A percentile compares a stretch with the other conserved stretches of the same genome.
These are phyloP conservation scores for Aspergillus arachidicola DNA, from an alignment of 2,329 filamentous ascomycete species.

Conservation along the genomic window DNA sequence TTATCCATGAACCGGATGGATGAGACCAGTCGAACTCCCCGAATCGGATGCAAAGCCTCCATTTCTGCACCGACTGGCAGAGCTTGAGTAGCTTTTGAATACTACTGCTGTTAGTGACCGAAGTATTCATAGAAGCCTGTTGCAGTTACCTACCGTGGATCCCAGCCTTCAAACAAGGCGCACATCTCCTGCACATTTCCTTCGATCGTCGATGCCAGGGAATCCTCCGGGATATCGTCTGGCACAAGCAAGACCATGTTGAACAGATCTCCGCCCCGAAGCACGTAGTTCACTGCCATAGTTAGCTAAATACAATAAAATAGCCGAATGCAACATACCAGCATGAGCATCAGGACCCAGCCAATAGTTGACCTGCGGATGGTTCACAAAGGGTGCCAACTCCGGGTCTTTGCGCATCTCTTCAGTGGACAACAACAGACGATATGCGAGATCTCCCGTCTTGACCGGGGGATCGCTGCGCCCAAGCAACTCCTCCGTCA, in stretches of 20 bases:
- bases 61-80: conserved; percentile 63
- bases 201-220: conserved; percentile 28
- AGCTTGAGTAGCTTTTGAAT: conserved; percentile 60
- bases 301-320: neutral
- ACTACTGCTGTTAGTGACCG: conserved; percentile 15
- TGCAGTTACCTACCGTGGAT: conserved; percentile 45
- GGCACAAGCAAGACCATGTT: neutral
- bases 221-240: neutral
- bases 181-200: conserved; percentile 59
- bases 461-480: conserved; percentile 49
- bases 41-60: conserved; percentile 61
- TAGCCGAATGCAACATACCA: conserved; percentile 15
- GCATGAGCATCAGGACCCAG: conserved; percentile 56
- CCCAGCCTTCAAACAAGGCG: conserved; percentile 59
- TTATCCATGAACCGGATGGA: conserved; percentile 56
- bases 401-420: conserved; percentile 53
- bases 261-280: conserved; percentile 40
- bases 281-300: conserved; percentile 57
- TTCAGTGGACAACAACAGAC: conserved; percentile 50
- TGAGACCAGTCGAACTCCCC: conserved; percentile 62
- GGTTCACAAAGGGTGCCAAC: conserved; percentile 47
- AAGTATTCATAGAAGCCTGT: neutral
- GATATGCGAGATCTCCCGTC: conserved; percentile 61
- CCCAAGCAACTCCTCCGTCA: conserved; percentile 47
- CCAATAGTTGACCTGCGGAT: conserved; percentile 58